Conservation (phyloP, 2,329 filamentous ascomycete species). For the Tympanopsis confertula region DNA sequence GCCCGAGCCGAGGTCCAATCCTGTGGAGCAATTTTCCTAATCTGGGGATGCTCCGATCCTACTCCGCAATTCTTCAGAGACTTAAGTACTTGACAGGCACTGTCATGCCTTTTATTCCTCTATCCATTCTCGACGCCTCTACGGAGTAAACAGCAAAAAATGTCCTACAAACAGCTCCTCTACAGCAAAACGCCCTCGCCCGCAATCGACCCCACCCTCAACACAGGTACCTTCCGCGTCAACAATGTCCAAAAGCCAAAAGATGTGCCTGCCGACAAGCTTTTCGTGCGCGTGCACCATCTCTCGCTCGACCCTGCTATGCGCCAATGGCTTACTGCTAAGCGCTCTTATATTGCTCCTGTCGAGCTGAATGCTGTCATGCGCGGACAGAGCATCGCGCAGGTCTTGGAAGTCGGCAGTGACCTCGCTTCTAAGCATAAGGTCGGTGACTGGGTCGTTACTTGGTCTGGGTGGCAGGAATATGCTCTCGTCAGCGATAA, state of each 20-base stretch:
- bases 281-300: constrained; percentile 50
- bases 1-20: too few species aligned
- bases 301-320: constrained; percentile 66
- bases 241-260: constrained; percentile 12
- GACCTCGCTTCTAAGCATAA: constrained; percentile 25
- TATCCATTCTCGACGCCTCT: too few species aligned
- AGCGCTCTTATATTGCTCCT: constrained; percentile 49
- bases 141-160: too few species aligned
- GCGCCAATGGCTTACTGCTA: constrained; percentile 58
- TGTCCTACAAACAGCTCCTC: constrained; percentile 20
- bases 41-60: too few species aligned
- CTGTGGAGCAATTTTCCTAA: too few species aligned
- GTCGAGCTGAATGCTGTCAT: constrained; percentile 58
- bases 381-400: constrained; percentile 49
- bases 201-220: constrained; percentile 20
- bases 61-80: too few species aligned
- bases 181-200: constrained; percentile 18
- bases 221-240: constrained; percentile 19
- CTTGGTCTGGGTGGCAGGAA: constrained; percentile 52
- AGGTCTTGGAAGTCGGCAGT: constrained; percentile 49
- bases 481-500: constrained; percentile 42
- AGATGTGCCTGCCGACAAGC: constrained; percentile 36
- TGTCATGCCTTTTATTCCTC: too few species aligned
- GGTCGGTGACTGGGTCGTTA: constrained; percentile 45
- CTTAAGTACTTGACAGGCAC: too few species aligned